Conservation (phyloP, 208 protist genomes). For the Tetramitus jugosus region DNA sequence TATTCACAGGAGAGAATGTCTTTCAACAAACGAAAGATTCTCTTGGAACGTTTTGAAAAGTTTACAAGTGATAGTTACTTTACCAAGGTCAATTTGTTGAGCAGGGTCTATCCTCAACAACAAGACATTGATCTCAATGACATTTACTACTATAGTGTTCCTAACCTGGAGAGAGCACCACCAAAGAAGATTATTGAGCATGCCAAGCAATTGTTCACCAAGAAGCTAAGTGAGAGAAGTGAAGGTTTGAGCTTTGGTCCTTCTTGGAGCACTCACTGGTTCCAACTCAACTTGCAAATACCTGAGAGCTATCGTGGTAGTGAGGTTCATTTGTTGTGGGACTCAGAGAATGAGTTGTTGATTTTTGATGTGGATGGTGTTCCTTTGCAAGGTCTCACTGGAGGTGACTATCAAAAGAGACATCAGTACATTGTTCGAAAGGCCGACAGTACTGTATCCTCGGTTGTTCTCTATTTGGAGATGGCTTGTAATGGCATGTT, state of each 20-base stretch:
- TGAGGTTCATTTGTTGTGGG: conserved; percentile 46
- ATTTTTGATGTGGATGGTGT: conserved; percentile 35
- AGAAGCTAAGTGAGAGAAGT: neutral
- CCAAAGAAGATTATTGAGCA: too few species aligned
- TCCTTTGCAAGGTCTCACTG: conserved; percentile 40
- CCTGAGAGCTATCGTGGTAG: conserved; percentile 28
- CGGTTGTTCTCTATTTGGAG: conserved; percentile 43
- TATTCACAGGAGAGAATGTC: too few species aligned
- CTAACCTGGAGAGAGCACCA: neutral
- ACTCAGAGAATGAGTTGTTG: conserved; percentile 37
- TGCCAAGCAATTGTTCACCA: neutral
- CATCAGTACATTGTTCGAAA: too few species aligned
- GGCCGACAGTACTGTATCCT: too few species aligned
- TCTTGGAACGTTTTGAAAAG: conserved; percentile 33
- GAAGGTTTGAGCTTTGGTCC: conserved; percentile 25
- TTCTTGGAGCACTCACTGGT: conserved; percentile 38
- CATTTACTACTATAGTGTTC: neutral
- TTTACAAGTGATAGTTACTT: conserved; percentile 34
- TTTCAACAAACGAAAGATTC: conserved; percentile 21
- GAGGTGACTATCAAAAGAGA: conserved; percentile 32
- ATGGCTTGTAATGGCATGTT: conserved; percentile 48
- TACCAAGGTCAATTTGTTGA: conserved; percentile 25
- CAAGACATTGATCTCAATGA: neutral
- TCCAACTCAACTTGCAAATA: conserved; percentile 28
- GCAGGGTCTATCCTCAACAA: neutral